Evolutionary conservation across 2,329 filamentous ascomycete species (phyloP), one percentile per base, ranked within the genome.

Genomic region (Trichoderma sp.): DNA sequence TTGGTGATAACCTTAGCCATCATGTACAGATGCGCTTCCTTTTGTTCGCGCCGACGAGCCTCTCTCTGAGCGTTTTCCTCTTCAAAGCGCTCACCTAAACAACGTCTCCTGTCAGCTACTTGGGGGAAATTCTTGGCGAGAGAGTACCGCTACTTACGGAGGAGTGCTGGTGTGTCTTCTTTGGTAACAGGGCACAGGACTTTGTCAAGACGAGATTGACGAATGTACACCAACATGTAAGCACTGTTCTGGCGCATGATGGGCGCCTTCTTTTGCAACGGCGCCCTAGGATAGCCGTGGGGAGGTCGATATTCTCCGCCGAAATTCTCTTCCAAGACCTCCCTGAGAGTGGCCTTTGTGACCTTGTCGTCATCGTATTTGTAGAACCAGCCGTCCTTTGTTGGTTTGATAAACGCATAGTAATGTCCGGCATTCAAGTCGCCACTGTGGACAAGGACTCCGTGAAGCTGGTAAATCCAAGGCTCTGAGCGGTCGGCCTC

Each of bases 181-280:
- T 90, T 83, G n/a, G 85, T 84, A 44, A 95, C 90, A 0, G 88
- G 86, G 48, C 89, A 86, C 61, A 99, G 83, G 55, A 98, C 89
- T 69, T 91, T 84, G 73, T 97, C 91, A n/a, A 96, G 78, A 64
- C 89, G 87, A 59, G 89, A 90, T 75, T 97, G 91, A 52, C 95
- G 89, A 69, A 99, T 92, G 74, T 99, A 99, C 2, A 99, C 96
- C 82, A 99, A 79, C 95, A 99, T 99, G 82, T 99, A 99, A 5
- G 95, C 96, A 76, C 93, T 99, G 78, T 88, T 89, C 67, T 88
- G 85, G 62, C 87, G 83, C 78, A 89, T 84, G 71, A 87, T 76
- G 1, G 86, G 85, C 3, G 80, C 77, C 73, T 85, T 84, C 75
- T 85, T 87, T 57, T 83, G 80, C n/a, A 79, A 72, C 3, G 79